These are phyloP conservation scores for Penicillium longicatenatum DNA, from an alignment of 495 filamentous ascomycete genomes.

Conservation along the genomic window DNA sequence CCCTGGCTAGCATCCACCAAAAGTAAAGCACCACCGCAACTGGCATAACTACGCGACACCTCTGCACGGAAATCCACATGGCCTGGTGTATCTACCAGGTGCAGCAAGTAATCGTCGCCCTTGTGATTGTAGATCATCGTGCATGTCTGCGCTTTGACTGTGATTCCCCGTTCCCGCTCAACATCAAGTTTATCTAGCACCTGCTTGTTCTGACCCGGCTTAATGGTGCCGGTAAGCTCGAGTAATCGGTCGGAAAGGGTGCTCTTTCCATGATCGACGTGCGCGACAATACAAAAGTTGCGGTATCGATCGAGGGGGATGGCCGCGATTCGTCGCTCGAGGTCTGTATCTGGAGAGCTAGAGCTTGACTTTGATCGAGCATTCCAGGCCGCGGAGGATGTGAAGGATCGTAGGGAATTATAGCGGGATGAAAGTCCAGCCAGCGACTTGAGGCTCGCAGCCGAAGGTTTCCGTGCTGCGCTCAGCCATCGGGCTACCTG, in stretches of 20 bases:
- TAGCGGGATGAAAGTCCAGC: slow-evolving; percentile 21
- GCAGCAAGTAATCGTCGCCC: slow-evolving; percentile 86
- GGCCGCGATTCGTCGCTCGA: slow-evolving; percentile 79
- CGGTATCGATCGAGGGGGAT: slow-evolving; percentile 92
- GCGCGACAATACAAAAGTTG: slow-evolving; percentile 97
- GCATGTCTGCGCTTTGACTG: slow-evolving; percentile 98
- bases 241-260: slow-evolving; percentile 90
- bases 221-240: slow-evolving; percentile 92
- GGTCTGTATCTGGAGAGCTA: slow-evolving; percentile 45
- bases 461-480: slow-evolving; percentile 42
- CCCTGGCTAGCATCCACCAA: slow-evolving; percentile 94
- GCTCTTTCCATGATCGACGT: slow-evolving; percentile 98
- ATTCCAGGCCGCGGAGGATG: slow-evolving; percentile 36
- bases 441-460: slow-evolving; percentile 40
- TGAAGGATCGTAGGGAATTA: slow-evolving; percentile 39
- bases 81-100: slow-evolving; percentile 94
- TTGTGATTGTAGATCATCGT: slow-evolving; percentile 91
- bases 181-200: slow-evolving; percentile 96
- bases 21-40: slow-evolving; percentile 88
- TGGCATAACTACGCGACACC: slow-evolving; percentile 91
- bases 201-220: slow-evolving; percentile 87
- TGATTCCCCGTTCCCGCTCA: slow-evolving; percentile 93
- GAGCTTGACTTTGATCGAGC: slow-evolving; percentile 34
- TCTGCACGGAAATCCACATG: slow-evolving; percentile 98
- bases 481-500: slow-evolving; percentile 54